These are phyloP conservation scores for Panicum virgatum DNA, from an alignment of 202 grass and related monocot genomes.

Conservation along the genomic window DNA sequence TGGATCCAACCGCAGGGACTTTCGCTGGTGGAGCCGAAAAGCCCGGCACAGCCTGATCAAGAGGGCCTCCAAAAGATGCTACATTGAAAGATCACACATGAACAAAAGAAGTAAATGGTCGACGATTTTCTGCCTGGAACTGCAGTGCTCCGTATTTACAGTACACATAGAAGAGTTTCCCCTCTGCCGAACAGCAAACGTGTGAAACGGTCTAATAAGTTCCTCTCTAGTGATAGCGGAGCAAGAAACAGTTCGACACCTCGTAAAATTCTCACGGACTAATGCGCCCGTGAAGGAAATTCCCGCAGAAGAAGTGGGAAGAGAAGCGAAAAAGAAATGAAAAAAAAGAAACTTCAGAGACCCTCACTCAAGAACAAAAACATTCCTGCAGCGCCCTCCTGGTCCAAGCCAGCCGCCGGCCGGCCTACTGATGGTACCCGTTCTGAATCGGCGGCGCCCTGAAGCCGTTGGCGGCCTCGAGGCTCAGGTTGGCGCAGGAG, in stretches of 20 bases:
- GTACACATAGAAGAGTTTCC: neutral
- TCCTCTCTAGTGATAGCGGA: neutral
- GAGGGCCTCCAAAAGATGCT: neutral
- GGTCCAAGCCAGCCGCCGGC: too few relatives aligned
- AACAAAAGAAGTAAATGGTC: neutral
- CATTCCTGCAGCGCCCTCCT: neutral
- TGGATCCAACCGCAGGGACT: neutral
- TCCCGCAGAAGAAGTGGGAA: neutral
- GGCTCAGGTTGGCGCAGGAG: constrained; percentile 48
- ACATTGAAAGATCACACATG: neutral
- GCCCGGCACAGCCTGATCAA: neutral
- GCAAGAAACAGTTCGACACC: neutral
- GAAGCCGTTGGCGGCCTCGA: constrained; percentile 34
- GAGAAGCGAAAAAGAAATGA: neutral
- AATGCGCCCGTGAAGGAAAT: constrained; percentile 41
- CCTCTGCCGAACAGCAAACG: neutral
- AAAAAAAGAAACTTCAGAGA: neutral
- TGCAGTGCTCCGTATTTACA: constrained; percentile 40
- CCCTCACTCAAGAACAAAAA: constrained; percentile 10
- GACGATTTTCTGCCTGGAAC: neutral
- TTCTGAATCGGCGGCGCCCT: constrained; percentile 36
- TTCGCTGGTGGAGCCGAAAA: neutral
- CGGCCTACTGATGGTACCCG: constrained; percentile 34
- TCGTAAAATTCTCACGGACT: constrained; percentile 31
- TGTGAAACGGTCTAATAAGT: neutral